phyloP scores from a whole-genome alignment of 2,329 filamentous ascomycete genomes.

The Pseudogymnoascus sp. region DNA sequence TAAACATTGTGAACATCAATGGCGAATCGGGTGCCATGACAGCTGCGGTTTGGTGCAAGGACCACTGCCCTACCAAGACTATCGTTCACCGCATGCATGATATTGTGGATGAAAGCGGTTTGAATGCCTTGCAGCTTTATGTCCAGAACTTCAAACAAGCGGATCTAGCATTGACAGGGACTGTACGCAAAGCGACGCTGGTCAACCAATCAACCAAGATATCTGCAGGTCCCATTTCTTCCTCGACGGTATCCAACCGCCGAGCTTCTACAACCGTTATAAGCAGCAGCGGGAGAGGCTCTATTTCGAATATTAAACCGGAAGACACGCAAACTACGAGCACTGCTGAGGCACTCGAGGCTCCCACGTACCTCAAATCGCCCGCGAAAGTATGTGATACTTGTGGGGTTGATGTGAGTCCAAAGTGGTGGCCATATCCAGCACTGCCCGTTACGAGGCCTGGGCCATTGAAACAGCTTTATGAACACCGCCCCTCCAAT shows the following conservation, averaged over 20 bases:
- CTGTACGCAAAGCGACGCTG: conserved; percentile 79
- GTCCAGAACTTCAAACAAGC: conserved; percentile 91
- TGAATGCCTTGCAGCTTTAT: conserved; percentile 79
- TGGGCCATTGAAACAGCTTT: conserved; percentile 34
- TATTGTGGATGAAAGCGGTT: conserved; percentile 59
- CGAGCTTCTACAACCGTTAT: conserved; percentile 49
- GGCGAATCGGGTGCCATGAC: conserved; percentile 76
- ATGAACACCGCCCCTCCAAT: conserved; percentile 37
- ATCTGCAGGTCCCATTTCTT: conserved; percentile 18
- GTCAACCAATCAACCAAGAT: conserved; percentile 35
- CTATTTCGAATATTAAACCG: conserved; percentile 23
- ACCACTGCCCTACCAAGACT: conserved; percentile 68
- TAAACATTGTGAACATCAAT: conserved; percentile 72
- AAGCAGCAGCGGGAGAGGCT: conserved; percentile 21
- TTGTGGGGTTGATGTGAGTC: conserved; percentile 64
- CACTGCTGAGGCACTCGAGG: not conserved
- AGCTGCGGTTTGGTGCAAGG: conserved; percentile 87
- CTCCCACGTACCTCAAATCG: not conserved
- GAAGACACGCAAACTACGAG: conserved; percentile 19
- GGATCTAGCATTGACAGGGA: conserved; percentile 82
- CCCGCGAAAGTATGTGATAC: conserved; percentile 53
- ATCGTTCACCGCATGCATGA: conserved; percentile 76
- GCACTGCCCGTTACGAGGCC: conserved; percentile 8
- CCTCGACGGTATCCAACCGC: conserved; percentile 37
- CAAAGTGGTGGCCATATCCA: conserved; percentile 56